phyloP scores from a whole-genome alignment of 495 filamentous ascomycete species.

The Talaromyces nanjingensis region DNA sequence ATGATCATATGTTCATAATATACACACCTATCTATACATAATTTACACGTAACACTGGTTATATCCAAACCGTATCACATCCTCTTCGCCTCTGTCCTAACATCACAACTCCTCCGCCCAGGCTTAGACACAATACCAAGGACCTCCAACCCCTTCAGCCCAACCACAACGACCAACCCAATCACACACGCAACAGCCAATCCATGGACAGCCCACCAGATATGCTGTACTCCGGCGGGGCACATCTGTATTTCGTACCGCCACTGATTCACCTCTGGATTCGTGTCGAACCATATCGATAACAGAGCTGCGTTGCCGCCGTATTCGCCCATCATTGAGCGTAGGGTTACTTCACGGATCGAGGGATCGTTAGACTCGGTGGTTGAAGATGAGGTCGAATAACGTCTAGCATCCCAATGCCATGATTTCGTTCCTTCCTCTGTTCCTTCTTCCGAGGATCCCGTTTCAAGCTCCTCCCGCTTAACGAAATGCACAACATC shows the following conservation, averaged over 20 bases:
- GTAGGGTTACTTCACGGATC: constrained; percentile 84
- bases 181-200: constrained; percentile 45
- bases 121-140: neutral
- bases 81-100: neutral
- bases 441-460: constrained; percentile 3
- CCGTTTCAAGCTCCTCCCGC: constrained; percentile 16
- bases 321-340: constrained; percentile 98
- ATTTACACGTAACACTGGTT: neutral
- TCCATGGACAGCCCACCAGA: constrained; percentile 89
- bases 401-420: constrained; percentile 30
- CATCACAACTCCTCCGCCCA: neutral
- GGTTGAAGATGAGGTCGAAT: constrained; percentile 3
- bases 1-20: neutral
- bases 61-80: neutral
- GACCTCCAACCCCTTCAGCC: neutral
- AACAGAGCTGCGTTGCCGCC: constrained; percentile 83
- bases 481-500: constrained; percentile 77
- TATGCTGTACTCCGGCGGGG: constrained; percentile 72
- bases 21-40: neutral
- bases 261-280: constrained; percentile 54
- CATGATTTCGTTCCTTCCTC: constrained; percentile 16
- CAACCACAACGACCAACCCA: neutral
- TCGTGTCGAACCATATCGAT: constrained; percentile 79
- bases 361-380: constrained; percentile 17
- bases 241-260: constrained; percentile 72